A percentile compares a stretch with the other conserved stretches of the same genome.
Conservation (phyloP, 2,329 filamentous ascomycete species). For the Sclerotinia trifoliorum region DNA sequence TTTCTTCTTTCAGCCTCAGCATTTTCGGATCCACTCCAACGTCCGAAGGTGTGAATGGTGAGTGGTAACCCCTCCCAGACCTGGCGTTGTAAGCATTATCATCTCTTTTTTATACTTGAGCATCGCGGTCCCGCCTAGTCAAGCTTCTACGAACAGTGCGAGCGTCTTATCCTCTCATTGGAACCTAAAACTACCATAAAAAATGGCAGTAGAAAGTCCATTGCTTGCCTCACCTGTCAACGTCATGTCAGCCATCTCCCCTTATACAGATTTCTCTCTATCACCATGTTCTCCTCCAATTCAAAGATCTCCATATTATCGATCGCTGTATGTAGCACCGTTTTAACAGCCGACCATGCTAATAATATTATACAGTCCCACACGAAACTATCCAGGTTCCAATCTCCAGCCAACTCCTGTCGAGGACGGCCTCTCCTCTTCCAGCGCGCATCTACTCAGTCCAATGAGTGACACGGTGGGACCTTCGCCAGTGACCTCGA, state of each 20-base stretch:
- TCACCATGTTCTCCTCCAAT: conserved; percentile 52
- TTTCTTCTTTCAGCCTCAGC: conserved; percentile 19
- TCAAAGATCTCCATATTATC: conserved; percentile 47
- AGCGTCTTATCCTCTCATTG: conserved; percentile 15
- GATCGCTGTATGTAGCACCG: conserved; percentile 49
- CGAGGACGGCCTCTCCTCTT: conserved; percentile 36
- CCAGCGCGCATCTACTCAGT: conserved; percentile 51
- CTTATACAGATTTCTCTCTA: conserved; percentile 55
- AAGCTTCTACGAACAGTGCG: neutral
- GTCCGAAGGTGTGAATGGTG: conserved; percentile 17
- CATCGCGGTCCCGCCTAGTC: neutral
- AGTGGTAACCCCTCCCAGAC: conserved; percentile 19
- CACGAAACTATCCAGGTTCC: conserved; percentile 47
- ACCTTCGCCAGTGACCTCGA: conserved; percentile 81
- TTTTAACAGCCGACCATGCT: conserved; percentile 21
- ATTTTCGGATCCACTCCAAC: conserved; percentile 17
- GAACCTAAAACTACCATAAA: conserved; percentile 10
- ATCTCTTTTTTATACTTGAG: conserved; percentile 20
- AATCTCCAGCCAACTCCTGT: conserved; percentile 53
- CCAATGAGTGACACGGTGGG: conserved; percentile 70
- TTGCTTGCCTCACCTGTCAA: conserved; percentile 61
- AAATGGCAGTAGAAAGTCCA: conserved; percentile 62
- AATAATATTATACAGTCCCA: conserved; percentile 42
- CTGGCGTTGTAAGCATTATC: conserved; percentile 22
- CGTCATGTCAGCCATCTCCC: conserved; percentile 54